These are phyloP conservation scores for Protomyces arabidopsidicola DNA, from an alignment of 1,139 yeast species.

Conservation along the genomic window DNA sequence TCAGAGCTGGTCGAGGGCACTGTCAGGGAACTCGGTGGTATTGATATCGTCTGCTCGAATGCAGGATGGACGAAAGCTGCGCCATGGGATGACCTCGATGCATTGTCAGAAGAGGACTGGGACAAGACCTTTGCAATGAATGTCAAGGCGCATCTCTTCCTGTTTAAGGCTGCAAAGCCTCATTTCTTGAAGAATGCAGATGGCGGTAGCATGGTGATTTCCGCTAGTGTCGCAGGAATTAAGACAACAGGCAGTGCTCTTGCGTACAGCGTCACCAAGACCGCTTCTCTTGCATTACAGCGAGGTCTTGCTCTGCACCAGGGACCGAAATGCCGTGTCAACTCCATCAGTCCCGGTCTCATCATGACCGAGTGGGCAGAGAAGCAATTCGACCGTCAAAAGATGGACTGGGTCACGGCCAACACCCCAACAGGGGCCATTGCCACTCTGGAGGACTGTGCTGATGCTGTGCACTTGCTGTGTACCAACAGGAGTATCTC, in stretches of 20 bases:
- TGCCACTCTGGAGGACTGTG: constrained; percentile 19
- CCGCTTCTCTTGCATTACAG: constrained; percentile 43
- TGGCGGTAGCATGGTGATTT: constrained; percentile 43
- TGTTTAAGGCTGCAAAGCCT: constrained; percentile 42
- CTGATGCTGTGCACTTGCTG: constrained; percentile 18
- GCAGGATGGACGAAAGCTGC: constrained; percentile 39
- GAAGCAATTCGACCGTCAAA: constrained; percentile 39
- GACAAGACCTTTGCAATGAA: constrained; percentile 39
- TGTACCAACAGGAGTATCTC: constrained; percentile 8
- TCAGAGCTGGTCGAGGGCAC: constrained; percentile 34
- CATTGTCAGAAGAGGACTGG: constrained; percentile 41
- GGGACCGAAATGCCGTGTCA: constrained; percentile 43
- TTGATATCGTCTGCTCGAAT: constrained; percentile 38
- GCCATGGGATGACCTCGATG: constrained; percentile 39
- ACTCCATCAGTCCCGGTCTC: constrained; percentile 45
- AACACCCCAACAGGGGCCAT: not conserved
- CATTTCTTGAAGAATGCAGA: constrained; percentile 39
- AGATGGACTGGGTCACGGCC: constrained; percentile 33
- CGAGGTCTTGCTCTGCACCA: constrained; percentile 37
- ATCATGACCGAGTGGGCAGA: constrained; percentile 45
- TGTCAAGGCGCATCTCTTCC: constrained; percentile 40
- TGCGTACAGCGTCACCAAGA: constrained; percentile 45
- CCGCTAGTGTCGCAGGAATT: constrained; percentile 45
- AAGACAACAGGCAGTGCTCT: constrained; percentile 42
- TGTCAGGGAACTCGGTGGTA: constrained; percentile 32